A percentile compares a stretch with the other conserved stretches of the same genome.
These are phyloP conservation scores for Mycena latifolia DNA, from an alignment of 768 basidiomycete species.

Conservation along the genomic window DNA sequence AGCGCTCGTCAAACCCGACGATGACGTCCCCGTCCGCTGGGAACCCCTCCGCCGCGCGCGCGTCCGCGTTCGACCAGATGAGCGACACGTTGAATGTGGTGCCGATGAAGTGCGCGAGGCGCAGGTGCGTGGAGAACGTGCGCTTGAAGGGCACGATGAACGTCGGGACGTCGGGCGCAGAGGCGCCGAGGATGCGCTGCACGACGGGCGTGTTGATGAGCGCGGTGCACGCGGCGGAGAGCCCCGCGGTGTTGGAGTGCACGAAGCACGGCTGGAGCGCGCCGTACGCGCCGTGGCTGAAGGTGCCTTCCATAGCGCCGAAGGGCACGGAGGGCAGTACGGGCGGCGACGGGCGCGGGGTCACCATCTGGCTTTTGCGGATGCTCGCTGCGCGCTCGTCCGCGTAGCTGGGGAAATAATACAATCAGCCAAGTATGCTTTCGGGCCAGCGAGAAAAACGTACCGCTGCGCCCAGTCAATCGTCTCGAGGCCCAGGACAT, in stretches of 20 bases:
- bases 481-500: conserved; percentile 46
- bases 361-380: conserved; percentile 36
- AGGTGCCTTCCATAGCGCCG: conserved; percentile 42
- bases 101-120: conserved; percentile 51
- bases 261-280: conserved; percentile 49
- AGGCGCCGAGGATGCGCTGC: conserved; percentile 44
- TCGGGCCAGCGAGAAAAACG: not conserved
- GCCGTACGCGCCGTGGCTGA: conserved; percentile 52
- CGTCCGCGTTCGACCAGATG: conserved; percentile 51
- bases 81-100: conserved; percentile 55
- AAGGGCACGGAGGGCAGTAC: conserved; percentile 40
- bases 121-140: conserved; percentile 51
- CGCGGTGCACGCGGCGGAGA: conserved; percentile 34
- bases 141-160: conserved; percentile 50
- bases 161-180: conserved; percentile 40
- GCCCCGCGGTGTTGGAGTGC: conserved; percentile 5
- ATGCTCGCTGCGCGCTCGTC: conserved; percentile 39
- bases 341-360: conserved; percentile 43
- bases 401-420: conserved; percentile 38
- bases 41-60: conserved; percentile 43
- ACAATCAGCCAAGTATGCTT: no score
- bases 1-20: conserved; percentile 50
- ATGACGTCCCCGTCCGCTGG: conserved; percentile 46
- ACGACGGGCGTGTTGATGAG: conserved; percentile 42
- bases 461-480: conserved; percentile 56